phyloP scores from a whole-genome alignment of 176 grass and related monocot genomes.

The Thinopyrum elongatum region DNA sequence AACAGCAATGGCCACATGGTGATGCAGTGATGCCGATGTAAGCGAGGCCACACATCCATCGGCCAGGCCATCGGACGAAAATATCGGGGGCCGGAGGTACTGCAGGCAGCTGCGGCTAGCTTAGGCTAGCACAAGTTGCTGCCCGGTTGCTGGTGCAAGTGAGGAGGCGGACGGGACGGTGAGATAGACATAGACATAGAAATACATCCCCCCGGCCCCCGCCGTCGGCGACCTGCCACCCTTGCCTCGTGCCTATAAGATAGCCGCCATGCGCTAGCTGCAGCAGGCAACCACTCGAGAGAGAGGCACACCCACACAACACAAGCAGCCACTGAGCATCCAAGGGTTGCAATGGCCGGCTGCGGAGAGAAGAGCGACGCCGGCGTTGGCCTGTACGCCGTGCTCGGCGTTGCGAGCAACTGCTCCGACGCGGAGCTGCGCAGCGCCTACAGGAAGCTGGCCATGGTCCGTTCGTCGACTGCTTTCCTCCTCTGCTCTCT shows the following conservation, averaged over 20 bases:
- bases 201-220: neutral
- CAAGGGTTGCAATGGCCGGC: slow-evolving; percentile 15
- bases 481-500: neutral
- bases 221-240: neutral
- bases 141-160: slow-evolving; percentile 9
- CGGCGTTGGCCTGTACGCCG: slow-evolving; percentile 33
- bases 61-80: neutral
- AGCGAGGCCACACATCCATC: neutral
- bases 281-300: neutral
- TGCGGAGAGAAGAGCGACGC: slow-evolving; percentile 29
- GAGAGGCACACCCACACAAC: no score
- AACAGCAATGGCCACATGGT: neutral
- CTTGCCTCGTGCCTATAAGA: neutral
- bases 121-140: neutral
- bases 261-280: slow-evolving; percentile 19
- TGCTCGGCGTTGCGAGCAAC: slow-evolving; percentile 55
- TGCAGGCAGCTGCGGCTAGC: neutral
- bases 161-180: slow-evolving; percentile 20
- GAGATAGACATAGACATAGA: neutral
- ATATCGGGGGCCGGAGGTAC: neutral
- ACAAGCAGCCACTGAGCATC: no score
- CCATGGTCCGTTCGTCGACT: slow-evolving; percentile 22
- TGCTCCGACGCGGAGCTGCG: slow-evolving; percentile 74
- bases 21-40: neutral
- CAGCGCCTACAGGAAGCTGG: slow-evolving; percentile 68